Base-by-base conservation (phyloP, 257 asterid species). In the Rubia yunnanensis region DNA sequence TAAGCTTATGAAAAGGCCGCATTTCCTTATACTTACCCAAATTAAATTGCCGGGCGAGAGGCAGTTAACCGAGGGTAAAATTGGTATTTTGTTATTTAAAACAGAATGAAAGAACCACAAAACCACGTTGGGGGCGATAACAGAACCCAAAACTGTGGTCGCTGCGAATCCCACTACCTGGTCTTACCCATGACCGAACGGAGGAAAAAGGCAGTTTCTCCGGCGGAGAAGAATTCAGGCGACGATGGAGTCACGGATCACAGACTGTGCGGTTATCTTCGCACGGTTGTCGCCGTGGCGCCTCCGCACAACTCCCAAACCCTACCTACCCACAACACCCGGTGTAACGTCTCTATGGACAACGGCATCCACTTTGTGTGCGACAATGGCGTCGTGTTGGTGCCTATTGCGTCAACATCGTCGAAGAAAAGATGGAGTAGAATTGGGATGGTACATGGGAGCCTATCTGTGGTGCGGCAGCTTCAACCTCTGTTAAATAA, bases 231-330 rank as follows among this genome's bases (percentile, higher is more conserved):
- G 3, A 39, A 10, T 39, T 1, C 48, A 49, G 83, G 0, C 32
- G 82, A 4, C 24, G 82, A 54, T n/a, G 69, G 72, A 5, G 75
- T 78, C 28, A 15, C 81, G 0, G 87, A 81, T 46, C 76, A 78
- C 80, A 87, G 84, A 66, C 94, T 89, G 70, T 86, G 94, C 84
- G 97, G 99, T 50, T 87, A 72, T 81, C 78, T 92, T 63, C 66
- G 72, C 22, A 72, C 82, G 24, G 94, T 83, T 13, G 74, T 86
- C 41, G 49, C 79, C 1, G 38, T 78, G 57, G 64, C 84, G 36
- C 72, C 81, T 39, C 34, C 53, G 5, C 34, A 54, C 53, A 13
- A 79, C 68, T 36, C 71, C 70, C 14, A 64, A 74, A 60, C 70
- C 76, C 31, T 66, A 7, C 77, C 81, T 5, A 63, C 76, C 52